Percentiles rank a stretch among this genome's conserved stretches.
phyloP scores from a whole-genome alignment of 768 basidiomycete genomes.

The Rhodosporidiobolus odoratus region DNA sequence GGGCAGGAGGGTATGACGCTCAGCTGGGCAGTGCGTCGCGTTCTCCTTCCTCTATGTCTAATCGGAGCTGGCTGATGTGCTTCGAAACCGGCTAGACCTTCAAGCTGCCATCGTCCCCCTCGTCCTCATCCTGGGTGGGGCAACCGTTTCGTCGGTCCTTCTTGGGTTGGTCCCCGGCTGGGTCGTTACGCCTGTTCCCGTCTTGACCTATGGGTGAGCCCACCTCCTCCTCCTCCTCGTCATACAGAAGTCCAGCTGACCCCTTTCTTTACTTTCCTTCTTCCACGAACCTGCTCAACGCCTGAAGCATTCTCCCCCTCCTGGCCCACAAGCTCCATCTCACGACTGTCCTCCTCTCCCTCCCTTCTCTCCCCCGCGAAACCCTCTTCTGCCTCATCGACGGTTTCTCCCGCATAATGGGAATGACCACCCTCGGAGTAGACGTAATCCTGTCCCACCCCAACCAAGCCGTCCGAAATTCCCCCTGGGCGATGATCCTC shows the following conservation, averaged over 20 bases:
- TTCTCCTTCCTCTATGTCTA: neutral
- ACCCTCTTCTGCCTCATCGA: constrained; percentile 35
- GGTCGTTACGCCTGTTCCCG: constrained; percentile 35
- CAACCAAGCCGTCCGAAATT: constrained; percentile 23
- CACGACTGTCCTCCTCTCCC: constrained; percentile 24
- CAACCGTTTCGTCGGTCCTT: constrained; percentile 25
- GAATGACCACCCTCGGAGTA: constrained; percentile 39
- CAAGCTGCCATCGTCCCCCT: constrained; percentile 36
- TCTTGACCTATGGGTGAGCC: constrained; percentile 33
- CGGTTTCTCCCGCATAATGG: constrained; percentile 38
- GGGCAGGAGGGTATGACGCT: constrained; percentile 23
- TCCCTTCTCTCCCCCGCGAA: constrained; percentile 38
- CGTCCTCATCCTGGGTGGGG: constrained; percentile 34
- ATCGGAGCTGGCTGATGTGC: fast-evolving
- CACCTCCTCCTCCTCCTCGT: too few species aligned
- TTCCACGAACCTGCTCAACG: neutral
- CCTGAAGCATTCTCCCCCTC: constrained; percentile 28
- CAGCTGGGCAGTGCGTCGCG: constrained; percentile 26
- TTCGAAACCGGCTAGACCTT: constrained; percentile 12
- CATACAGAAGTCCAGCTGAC: too few species aligned
- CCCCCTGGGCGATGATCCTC: constrained; percentile 35
- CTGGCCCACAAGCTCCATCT: constrained; percentile 23
- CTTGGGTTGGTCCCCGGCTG: constrained; percentile 34
- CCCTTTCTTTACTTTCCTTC: neutral
- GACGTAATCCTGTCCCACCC: constrained; percentile 37